A percentile compares a stretch with the other conserved stretches of the same genome.
These are phyloP conservation scores for Tagetes erecta DNA, from an alignment of 129 eudicot genomes.

Conservation along the genomic window DNA sequence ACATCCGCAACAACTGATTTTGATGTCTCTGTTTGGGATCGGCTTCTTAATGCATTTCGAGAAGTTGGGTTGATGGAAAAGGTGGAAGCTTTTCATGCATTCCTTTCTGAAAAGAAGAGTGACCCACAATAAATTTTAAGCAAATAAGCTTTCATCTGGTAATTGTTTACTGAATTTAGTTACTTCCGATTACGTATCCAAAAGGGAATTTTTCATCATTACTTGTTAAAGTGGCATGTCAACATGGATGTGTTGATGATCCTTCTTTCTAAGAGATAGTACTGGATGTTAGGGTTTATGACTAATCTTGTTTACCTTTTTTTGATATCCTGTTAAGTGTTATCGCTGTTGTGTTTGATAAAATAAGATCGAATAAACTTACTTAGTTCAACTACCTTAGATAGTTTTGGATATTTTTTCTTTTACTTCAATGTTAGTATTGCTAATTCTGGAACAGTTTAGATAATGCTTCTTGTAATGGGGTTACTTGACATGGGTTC, in stretches of 20 bases:
- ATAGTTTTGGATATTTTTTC: background rate
- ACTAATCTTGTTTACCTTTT: background rate
- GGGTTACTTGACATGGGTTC: background rate
- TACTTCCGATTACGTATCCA: slow-evolving; percentile 9
- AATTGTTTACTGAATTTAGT: slow-evolving; percentile 9
- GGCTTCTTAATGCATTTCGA: slow-evolving; percentile 53
- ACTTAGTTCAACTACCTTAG: slow-evolving; percentile 4
- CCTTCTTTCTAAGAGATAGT: background rate
- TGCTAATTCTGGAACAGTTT: no score
- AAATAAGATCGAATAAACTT: background rate
- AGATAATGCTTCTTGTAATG: no score
- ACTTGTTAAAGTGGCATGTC: slow-evolving; percentile 17
- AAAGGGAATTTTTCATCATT: background rate
- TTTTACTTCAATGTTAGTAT: no score
- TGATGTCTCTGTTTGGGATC: slow-evolving; percentile 47
- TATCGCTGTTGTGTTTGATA: background rate
- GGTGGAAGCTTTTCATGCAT: slow-evolving; percentile 44
- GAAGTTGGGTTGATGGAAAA: slow-evolving; percentile 62
- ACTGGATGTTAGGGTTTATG: background rate
- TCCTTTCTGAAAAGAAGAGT: slow-evolving; percentile 46
- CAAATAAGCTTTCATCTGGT: slow-evolving; percentile 25
- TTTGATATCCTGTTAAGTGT: background rate
- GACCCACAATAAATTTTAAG: slow-evolving; percentile 20
- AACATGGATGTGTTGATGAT: slow-evolving; percentile 15
- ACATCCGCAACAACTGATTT: slow-evolving; percentile 58